Evolutionary conservation across 2,329 filamentous ascomycete species (phyloP).

Genomic region (Dothideomycetidae sp.): DNA sequence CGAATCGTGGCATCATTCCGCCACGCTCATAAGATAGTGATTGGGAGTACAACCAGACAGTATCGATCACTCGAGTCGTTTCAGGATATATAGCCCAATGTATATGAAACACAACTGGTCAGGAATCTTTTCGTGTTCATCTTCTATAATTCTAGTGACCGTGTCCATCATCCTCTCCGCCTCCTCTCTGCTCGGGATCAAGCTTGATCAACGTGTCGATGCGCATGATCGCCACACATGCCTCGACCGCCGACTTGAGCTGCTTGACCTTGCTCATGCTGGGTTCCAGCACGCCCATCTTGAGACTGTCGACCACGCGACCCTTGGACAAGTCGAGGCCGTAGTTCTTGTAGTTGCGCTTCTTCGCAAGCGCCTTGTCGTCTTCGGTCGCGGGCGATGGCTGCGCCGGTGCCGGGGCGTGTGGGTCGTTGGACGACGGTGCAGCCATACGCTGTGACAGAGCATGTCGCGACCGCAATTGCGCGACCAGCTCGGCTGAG

Average conservation of each 20-base stretch:
- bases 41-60: no score
- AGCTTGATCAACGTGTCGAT: conserved; percentile 98
- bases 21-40: conserved; percentile 3
- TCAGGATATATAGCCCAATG: no score
- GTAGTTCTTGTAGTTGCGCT: conserved; percentile 98
- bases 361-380: conserved; percentile 77
- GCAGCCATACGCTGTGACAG: conserved; percentile 77
- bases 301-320: conserved; percentile 83
- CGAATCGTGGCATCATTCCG: conserved; percentile 4
- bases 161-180: conserved; percentile 52
- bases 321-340: conserved; percentile 81
- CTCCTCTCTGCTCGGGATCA: conserved; percentile 68
- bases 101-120: no score
- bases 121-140: no score
- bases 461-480: conserved; percentile 86
- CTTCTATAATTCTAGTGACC: conserved; percentile 23
- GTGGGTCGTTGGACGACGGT: conserved; percentile 19
- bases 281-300: conserved; percentile 88
- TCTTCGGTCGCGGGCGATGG: conserved; percentile 45
- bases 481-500: conserved; percentile 83
- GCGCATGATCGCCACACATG: conserved; percentile 97
- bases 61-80: no score
- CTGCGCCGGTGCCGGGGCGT: conserved; percentile 10
- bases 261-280: conserved; percentile 98
- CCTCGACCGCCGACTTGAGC: conserved; percentile 95